phyloP scores from a whole-genome alignment of 1,139 yeast species.

The Zygoascus sp. region DNA sequence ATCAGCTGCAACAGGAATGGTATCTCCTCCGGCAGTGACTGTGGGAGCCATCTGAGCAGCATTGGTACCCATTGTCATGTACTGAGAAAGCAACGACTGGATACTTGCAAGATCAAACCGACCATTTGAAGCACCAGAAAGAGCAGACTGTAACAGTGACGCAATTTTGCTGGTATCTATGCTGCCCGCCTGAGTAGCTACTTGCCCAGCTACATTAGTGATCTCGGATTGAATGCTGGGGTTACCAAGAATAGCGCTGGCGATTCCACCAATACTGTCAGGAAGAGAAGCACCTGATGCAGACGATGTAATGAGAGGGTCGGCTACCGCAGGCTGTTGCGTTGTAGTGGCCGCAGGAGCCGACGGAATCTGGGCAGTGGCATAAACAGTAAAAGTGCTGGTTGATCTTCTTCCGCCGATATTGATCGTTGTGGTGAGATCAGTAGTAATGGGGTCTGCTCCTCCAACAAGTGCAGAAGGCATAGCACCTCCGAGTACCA shows the following conservation, averaged over 20 bases:
- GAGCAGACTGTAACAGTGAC: neutral
- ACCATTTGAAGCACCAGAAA: neutral
- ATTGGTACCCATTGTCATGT: neutral
- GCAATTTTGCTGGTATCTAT: neutral
- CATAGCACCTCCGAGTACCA: neutral
- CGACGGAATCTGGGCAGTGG: slow-evolving; percentile 2
- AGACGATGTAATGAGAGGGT: neutral
- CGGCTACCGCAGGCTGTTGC: neutral
- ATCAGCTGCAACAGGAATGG: neutral
- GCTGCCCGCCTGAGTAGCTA: neutral
- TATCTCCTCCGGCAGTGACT: neutral
- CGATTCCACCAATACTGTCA: neutral
- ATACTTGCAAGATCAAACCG: neutral
- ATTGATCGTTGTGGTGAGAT: neutral
- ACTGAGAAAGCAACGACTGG: slow-evolving; percentile 1
- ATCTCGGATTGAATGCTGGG: slow-evolving; percentile 1
- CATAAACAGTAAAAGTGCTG: slow-evolving; percentile 8
- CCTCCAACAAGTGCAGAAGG: neutral
- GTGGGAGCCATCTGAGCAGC: neutral
- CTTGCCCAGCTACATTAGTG: neutral
- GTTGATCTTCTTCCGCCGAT: slow-evolving; percentile 3
- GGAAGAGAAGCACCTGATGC: neutral
- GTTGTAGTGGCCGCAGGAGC: neutral
- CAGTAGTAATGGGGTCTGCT: neutral
- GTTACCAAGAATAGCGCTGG: slow-evolving; percentile 1